Conservation (phyloP, 768 basidiomycete genomes). For the Podaxis sp. region DNA sequence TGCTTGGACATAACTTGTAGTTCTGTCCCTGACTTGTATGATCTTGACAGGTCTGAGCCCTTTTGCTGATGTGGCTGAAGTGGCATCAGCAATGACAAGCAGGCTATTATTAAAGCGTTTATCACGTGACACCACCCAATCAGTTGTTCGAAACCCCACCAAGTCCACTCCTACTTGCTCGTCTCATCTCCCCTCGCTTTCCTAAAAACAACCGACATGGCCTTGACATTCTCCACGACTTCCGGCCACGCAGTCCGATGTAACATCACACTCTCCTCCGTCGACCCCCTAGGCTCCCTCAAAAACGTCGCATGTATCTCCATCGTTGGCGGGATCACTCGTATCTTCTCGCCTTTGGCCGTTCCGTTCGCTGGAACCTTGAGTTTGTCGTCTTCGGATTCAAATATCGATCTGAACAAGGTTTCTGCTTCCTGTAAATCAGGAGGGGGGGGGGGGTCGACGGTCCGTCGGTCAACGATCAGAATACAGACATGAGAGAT, state of each 20-base stretch:
- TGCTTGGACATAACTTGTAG: too few species aligned
- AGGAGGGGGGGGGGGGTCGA: too few species aligned
- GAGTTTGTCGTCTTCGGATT: not conserved
- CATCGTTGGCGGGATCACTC: not conserved
- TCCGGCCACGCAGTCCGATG: not conserved
- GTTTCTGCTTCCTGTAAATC: not conserved
- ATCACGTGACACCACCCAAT: too few species aligned
- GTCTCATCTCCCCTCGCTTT: conserved; percentile 2
- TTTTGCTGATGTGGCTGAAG: too few species aligned
- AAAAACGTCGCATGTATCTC: not conserved
- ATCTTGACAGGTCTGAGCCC: too few species aligned
- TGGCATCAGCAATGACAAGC: too few species aligned
- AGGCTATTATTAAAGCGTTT: too few species aligned
- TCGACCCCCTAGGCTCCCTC: not conserved
- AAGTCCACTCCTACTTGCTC: not conserved
- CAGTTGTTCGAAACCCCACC: not conserved
- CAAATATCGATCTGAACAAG: not conserved
- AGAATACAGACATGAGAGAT: not conserved
- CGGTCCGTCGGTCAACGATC: not conserved
- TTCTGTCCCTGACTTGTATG: too few species aligned
- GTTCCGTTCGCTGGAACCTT: not conserved
- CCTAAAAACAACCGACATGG: not conserved
- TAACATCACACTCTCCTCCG: not conserved
- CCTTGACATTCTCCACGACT: not conserved
- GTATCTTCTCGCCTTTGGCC: not conserved